phyloP scores from a whole-genome alignment of 2,329 filamentous ascomycete species.

The Aspergillus candidus region DNA sequence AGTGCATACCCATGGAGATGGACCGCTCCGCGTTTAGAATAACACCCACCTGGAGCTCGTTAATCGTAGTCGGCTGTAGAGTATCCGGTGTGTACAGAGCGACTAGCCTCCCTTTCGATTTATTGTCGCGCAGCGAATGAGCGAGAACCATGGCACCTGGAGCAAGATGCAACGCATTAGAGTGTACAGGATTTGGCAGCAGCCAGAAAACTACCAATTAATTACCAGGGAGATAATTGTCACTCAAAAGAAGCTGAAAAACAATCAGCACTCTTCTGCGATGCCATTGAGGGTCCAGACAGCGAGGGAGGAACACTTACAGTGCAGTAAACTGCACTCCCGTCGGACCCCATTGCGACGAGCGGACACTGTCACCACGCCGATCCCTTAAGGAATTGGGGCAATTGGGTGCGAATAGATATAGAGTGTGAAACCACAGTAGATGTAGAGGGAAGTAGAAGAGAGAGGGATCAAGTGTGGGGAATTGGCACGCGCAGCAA shows the following conservation, averaged over 20 bases:
- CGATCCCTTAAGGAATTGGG: not conserved
- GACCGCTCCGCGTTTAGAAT: constrained; percentile 1
- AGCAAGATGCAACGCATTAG: constrained; percentile 13
- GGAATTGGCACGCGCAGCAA: no score
- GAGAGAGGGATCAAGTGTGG: not conserved
- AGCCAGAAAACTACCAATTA: constrained; percentile 9
- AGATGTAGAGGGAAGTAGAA: constrained; percentile 4
- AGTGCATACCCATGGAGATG: constrained; percentile 11
- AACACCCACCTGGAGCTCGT: constrained; percentile 63
- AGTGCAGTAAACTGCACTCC: constrained; percentile 61
- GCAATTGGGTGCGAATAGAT: not conserved
- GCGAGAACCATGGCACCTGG: constrained; percentile 86
- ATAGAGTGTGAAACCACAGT: not conserved
- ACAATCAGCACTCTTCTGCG: constrained; percentile 4
- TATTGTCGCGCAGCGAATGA: constrained; percentile 87
- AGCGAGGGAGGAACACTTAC: constrained; percentile 36
- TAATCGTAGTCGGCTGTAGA: constrained; percentile 67
- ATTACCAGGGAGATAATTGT: constrained; percentile 85
- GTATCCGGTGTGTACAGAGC: constrained; percentile 76
- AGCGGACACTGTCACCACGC: constrained; percentile 5
- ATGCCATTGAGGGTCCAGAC: constrained; percentile 7
- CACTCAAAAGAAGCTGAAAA: constrained; percentile 77
- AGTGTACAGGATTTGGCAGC: not conserved
- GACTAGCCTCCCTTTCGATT: constrained; percentile 77
- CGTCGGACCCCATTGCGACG: constrained; percentile 34